Evolutionary conservation across 306 rosid species (phyloP), one percentile per base, ranked within the genome.

Genomic region (Lathyrus tuberosus): DNA sequence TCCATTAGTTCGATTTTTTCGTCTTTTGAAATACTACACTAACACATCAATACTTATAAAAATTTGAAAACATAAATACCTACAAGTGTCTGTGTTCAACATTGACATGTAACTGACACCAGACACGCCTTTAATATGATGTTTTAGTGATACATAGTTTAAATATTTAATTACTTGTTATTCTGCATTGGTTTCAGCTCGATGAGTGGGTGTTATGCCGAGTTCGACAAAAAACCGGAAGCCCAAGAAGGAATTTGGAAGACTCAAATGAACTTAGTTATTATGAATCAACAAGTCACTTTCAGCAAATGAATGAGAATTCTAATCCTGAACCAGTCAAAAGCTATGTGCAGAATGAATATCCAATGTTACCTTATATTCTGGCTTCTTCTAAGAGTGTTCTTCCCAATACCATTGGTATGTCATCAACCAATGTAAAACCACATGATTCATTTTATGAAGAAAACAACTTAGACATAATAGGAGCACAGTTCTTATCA

Each of bases 191-290:
- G 37, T n/a, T 57, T 42, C 82, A 87, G 96, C 76, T 87, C 58
- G 96, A 87, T 73, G 88, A 87, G 73, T 90, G 94, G 96, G 89
- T 90, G 75, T 69, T 90, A 38, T 90, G 94, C 75, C 80, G 86
- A 46, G 85, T 87, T 72, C 66, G 86, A 18, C 71, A 79, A 18
- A 90, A 86, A 37, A 52, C 5, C 43, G 74, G 72, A 77, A 75
- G 68, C 54, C 60, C 76, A 18, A 80, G 84, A 77, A 82, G 52
- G 76, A 63, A 40, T 7, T 76, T 77, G 74, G 85, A 85, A 59
- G 87, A 82, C 15, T 78, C 71, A 76, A 81, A 71, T 73, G 75
- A 56, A 26, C 26, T 49, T 35, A 16, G 66, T 69, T 62, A 73
- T 67, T 61, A 72, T 43, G 85, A 83, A 54, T 75, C 80, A 74